Base-by-base conservation (phyloP, 129 eudicot genomes). In the Helichrysum umbraculigerum region DNA sequence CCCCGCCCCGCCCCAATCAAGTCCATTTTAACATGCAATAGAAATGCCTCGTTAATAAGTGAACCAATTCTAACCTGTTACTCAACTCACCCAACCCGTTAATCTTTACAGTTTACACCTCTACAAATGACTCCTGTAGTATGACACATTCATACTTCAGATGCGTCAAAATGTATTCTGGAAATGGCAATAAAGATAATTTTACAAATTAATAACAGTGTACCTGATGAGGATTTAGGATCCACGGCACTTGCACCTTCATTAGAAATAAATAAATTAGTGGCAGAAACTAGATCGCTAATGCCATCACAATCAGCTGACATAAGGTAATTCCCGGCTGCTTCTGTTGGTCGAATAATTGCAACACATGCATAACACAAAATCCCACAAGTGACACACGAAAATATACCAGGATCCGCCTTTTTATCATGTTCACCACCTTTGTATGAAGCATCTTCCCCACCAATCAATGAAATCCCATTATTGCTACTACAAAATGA, bases 311-410 rank as follows among this genome's bases (percentile, higher is more conserved):
- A 87, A 81, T 88, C 91, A 51, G 93, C 86, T 39, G 96, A 86
- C 88, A 86, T 81, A 57, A 94, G 84, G 81, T 91, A 86, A 67
- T 68, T 84, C 29, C 94, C 87, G 68, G 99, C 87, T 60, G 81
- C 87, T 70, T 91, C 94, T 39, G 84, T 89, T 8, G 99, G 99
- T 79, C 79, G 91, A 79, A 94, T 78, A 69, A 94, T 87, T 32
- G 97, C 99, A 66, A 89, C 97, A 76, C 97, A 89, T 10, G 96
- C 87, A 78, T 87, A 91, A 74, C 96, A 87, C 84, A 92, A 76
- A 81, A 94, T 89, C 74, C 99, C 99, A 76, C 99, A 94, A 51
- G 97, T 91, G 64, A 89, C 96, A 76, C 99, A 94, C 7, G 99
- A 94, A 75, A 94, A 94, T 59, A 91, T 85, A 64, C 96, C 93